Evolutionary conservation across 139 green algal species (phyloP), one percentile per base, ranked within the genome.

Genomic region (Picochlorum sp.): DNA sequence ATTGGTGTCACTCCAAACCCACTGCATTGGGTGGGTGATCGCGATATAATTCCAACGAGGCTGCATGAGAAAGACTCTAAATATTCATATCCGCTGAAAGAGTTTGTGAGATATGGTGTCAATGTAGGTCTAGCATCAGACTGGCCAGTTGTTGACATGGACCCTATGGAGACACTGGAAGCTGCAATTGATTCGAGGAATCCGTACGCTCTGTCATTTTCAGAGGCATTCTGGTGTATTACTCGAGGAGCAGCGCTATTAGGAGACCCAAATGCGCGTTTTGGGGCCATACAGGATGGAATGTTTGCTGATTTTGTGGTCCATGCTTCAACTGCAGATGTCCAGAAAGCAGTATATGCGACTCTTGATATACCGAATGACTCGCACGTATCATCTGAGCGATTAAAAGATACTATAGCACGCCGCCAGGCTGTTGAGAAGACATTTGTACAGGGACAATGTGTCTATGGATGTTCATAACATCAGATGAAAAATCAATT

Each of bases 81-180:
- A 0, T 20, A 69, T 21, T 58, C 72, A 2, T 84, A 81, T 54
- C 64, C 85, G 2, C 75, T 82, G 15, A 16, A 41, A 2, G 76
- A 73, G 23, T 54, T 54, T 23, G 51, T 38, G 18, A 59, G 23
- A n/a, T 8, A 34, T 14, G n/a, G 26, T 41, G 20, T 59, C 1
- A 32, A 30, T 15, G 20, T 59, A 28, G 26, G 81, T 0, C 69
- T 83, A 52, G 76, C 46, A 26, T 82, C 68, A 6, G 85, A 91
- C 65, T 91, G 85, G 84, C 84, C 85, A 7, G 75, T 91, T 4
- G 80, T 81, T 4, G 65, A 75, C 14, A 58, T 87, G 20, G 61
- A 86, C 14, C 75, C 84, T 1, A 41, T 82, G 21, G 28, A 20
- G 1, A 59, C 59, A 16, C 50, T 70, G 6, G 15, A 32, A 15